Conservation (phyloP, 106 monocot genomes). For the Agapanthus africanus region DNA sequence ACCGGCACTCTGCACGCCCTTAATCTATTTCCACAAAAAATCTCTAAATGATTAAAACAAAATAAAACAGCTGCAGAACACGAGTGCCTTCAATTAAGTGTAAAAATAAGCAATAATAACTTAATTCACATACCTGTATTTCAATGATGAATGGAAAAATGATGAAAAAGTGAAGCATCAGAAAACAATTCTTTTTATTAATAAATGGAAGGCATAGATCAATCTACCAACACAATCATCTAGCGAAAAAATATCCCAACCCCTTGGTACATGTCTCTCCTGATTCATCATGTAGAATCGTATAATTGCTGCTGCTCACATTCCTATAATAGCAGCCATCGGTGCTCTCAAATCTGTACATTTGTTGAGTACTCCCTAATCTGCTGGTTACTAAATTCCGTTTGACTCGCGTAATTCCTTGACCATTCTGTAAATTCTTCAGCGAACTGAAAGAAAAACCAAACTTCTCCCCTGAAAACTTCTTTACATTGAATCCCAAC, state of each 20-base stretch:
- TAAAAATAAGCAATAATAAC: too few species aligned
- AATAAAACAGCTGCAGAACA: too few species aligned
- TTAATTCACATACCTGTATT: too few species aligned
- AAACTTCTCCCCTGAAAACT: slow-evolving; percentile 30
- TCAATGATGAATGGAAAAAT: too few species aligned
- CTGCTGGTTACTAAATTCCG: slow-evolving; percentile 55
- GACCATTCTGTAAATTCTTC: slow-evolving; percentile 47
- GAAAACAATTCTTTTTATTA: too few species aligned
- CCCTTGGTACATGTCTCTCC: slow-evolving; percentile 29
- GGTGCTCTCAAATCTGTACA: slow-evolving; percentile 59
- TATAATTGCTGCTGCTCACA: slow-evolving; percentile 85
- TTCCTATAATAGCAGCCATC: slow-evolving; percentile 90
- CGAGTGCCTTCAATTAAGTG: too few species aligned
- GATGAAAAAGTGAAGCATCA: too few species aligned
- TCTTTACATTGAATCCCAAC: slow-evolving; percentile 58
- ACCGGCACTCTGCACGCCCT: too few species aligned
- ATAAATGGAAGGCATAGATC: too few species aligned
- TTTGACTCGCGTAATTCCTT: slow-evolving; percentile 59
- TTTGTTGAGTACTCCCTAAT: slow-evolving; percentile 53
- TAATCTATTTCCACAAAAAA: too few species aligned
- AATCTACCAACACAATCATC: too few species aligned
- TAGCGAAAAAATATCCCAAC: slow-evolving; percentile 8
- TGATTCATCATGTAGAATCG: slow-evolving; percentile 56
- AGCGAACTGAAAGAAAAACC: slow-evolving; percentile 41
- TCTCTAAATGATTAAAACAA: too few species aligned